A percentile compares a stretch with the other conserved stretches of the same genome.
phyloP scores from a whole-genome alignment of 768 basidiomycete species.

The Calocybe gangraenosa region DNA sequence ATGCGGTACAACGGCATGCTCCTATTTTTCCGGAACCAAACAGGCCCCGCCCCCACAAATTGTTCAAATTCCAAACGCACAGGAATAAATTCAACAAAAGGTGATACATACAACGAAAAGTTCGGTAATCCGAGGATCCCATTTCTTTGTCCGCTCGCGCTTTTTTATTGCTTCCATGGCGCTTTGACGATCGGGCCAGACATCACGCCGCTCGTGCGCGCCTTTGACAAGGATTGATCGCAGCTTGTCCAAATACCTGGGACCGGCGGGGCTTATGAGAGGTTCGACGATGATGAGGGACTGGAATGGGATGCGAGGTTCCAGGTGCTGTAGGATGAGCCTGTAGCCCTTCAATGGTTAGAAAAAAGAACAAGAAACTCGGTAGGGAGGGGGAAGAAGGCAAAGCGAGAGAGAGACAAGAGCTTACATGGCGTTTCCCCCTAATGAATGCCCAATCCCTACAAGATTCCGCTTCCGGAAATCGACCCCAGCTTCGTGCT shows the following conservation, averaged over 20 bases:
- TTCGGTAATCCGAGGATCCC: slow-evolving; percentile 52
- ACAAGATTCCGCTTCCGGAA: slow-evolving; percentile 49
- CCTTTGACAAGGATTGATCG: slow-evolving; percentile 37
- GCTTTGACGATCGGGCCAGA: slow-evolving; percentile 44
- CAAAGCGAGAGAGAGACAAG: background rate
- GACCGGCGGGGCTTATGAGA: slow-evolving; percentile 50
- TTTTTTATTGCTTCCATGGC: slow-evolving; percentile 34
- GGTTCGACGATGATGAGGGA: slow-evolving; percentile 63
- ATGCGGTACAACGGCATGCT: slow-evolving; percentile 10
- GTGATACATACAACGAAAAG: slow-evolving; percentile 43
- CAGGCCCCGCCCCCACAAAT: too few relatives aligned
- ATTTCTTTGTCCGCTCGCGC: slow-evolving; percentile 32
- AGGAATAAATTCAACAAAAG: background rate
- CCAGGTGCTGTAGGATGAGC: slow-evolving; percentile 47
- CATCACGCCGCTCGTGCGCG: slow-evolving; percentile 47
- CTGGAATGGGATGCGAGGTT: slow-evolving; percentile 40
- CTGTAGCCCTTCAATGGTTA: slow-evolving; percentile 24
- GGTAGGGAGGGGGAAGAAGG: too few relatives aligned
- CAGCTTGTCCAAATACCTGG: slow-evolving; percentile 36
- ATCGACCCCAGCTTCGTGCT: slow-evolving; percentile 36
- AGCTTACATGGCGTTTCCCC: slow-evolving; percentile 60
- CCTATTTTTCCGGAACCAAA: too few relatives aligned
- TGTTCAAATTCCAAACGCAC: background rate
- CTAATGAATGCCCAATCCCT: slow-evolving; percentile 67
- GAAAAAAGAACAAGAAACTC: background rate